Evolutionary conservation across 306 rosid species (phyloP).

Genomic region (Ormosia semicastrata): DNA sequence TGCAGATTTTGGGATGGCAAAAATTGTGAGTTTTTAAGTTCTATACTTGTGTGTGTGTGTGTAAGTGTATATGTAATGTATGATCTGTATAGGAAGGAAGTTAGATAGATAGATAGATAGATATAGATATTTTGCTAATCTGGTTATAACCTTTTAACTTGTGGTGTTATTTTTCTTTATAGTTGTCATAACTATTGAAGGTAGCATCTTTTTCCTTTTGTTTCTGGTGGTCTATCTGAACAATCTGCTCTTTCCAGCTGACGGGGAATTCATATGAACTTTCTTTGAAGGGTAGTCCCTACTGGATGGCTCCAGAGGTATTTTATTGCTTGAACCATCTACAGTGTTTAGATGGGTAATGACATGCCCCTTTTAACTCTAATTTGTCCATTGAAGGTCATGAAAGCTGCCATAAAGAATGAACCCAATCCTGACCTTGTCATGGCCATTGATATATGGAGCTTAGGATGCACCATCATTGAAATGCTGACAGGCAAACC

Average conservation of each 20-base stretch:
- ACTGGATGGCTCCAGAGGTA: conserved; percentile 99
- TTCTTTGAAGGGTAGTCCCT: conserved; percentile 96
- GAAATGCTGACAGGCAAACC: conserved; percentile 96
- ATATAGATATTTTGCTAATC: not conserved
- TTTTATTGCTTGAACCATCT: conserved; percentile 14
- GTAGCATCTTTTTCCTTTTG: not conserved
- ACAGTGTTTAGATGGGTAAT: conserved; percentile 6
- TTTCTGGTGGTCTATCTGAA: conserved; percentile 24
- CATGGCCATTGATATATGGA: conserved; percentile 93
- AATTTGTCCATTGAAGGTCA: conserved; percentile 55
- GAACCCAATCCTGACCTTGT: conserved; percentile 64
- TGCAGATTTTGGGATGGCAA: conserved; percentile 97
- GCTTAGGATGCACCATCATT: conserved; percentile 90
- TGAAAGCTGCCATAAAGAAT: conserved; percentile 77
- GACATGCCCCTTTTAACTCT: conserved; percentile 10
- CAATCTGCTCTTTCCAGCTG: conserved; percentile 54
- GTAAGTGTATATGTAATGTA: too few species aligned
- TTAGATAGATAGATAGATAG: not conserved
- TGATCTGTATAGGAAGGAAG: too few species aligned
- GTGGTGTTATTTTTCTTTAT: not conserved
- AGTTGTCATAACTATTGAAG: not conserved
- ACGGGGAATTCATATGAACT: conserved; percentile 69
- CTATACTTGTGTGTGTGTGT: not conserved
- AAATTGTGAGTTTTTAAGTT: conserved; percentile 64
- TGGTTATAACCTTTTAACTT: not conserved